phyloP scores from a whole-genome alignment of 176 grass and related monocot species.

The Elaeis guineensis region DNA sequence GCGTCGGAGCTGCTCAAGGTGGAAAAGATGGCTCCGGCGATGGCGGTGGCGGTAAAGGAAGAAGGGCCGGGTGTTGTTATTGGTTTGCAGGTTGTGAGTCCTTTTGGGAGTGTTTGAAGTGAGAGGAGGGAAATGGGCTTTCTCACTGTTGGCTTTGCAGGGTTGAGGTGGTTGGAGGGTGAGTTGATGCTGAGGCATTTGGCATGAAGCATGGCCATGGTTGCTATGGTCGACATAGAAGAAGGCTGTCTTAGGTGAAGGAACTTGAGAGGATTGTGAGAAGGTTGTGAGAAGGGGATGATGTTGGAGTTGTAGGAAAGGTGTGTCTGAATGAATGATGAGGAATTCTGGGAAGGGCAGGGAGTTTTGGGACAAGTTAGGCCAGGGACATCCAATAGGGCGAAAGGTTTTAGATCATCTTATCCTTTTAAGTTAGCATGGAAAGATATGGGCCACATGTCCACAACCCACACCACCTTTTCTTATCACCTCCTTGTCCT shows the following conservation, averaged over 20 bases:
- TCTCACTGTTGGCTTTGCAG: background rate
- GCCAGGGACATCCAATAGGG: too few species aligned
- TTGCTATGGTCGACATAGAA: background rate
- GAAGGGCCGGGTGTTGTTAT: background rate
- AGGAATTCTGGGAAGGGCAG: too few species aligned
- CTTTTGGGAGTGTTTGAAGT: background rate
- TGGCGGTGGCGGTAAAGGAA: background rate
- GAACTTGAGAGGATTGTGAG: too few species aligned
- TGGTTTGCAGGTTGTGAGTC: background rate
- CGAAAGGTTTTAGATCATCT: too few species aligned
- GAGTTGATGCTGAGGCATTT: background rate
- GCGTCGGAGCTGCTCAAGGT: background rate
- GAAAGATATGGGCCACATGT: too few species aligned
- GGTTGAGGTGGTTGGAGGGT: background rate
- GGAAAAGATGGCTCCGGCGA: background rate
- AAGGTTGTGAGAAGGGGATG: too few species aligned
- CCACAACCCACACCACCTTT: too few species aligned
- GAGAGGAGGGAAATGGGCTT: conserved; percentile 5
- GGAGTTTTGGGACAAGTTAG: too few species aligned
- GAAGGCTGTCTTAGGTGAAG: background rate
- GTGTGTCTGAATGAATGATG: too few species aligned
- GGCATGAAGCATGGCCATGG: conserved; percentile 7
- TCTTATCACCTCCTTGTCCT: too few species aligned
- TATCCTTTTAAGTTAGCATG: too few species aligned
- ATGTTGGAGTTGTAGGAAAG: too few species aligned